These are phyloP conservation scores for Cardamine occulta DNA, from an alignment of 345 rosid species.

Conservation along the genomic window DNA sequence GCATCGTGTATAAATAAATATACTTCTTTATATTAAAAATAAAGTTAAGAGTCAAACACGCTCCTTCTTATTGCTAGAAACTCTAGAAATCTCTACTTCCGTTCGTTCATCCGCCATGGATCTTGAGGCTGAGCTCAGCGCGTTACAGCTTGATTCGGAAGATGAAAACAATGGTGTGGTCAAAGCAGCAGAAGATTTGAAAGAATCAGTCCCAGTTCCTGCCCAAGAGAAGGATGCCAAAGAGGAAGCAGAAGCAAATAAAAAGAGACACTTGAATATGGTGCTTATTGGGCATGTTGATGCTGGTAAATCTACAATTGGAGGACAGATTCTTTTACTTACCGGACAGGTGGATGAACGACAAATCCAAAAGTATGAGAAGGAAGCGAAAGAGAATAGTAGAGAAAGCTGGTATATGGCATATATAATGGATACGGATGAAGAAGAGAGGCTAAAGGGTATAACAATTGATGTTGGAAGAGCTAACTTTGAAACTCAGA, in stretches of 20 bases:
- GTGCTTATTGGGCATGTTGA: slow-evolving; percentile 99
- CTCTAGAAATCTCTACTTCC: too few relatives aligned
- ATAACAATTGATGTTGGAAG: slow-evolving; percentile 99
- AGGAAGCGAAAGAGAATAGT: slow-evolving; percentile 95
- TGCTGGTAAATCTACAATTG: slow-evolving; percentile 96
- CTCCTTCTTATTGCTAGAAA: too few relatives aligned
- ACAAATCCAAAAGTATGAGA: slow-evolving; percentile 93
- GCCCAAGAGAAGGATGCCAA: too few relatives aligned
- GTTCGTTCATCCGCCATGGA: too few relatives aligned
- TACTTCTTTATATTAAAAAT: too few relatives aligned
- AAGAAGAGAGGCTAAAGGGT: slow-evolving; percentile 98
- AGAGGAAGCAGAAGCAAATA: slow-evolving; percentile 50
- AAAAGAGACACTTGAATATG: slow-evolving; percentile 86
- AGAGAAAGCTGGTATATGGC: slow-evolving; percentile 85
- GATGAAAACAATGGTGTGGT: too few relatives aligned
- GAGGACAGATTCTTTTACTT: slow-evolving; percentile 96
- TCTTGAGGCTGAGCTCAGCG: too few relatives aligned
- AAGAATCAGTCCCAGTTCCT: too few relatives aligned
- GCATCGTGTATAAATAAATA: too few relatives aligned
- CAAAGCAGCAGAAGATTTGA: too few relatives aligned
- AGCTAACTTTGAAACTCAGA: slow-evolving; percentile 93
- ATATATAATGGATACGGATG: slow-evolving; percentile 90
- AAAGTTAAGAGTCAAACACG: too few relatives aligned
- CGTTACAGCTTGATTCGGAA: too few relatives aligned
- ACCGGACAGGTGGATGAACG: slow-evolving; percentile 97